Evolutionary conservation across 106 monocot genomes (phyloP).

Genomic region (Platanthera guangdongensis): DNA sequence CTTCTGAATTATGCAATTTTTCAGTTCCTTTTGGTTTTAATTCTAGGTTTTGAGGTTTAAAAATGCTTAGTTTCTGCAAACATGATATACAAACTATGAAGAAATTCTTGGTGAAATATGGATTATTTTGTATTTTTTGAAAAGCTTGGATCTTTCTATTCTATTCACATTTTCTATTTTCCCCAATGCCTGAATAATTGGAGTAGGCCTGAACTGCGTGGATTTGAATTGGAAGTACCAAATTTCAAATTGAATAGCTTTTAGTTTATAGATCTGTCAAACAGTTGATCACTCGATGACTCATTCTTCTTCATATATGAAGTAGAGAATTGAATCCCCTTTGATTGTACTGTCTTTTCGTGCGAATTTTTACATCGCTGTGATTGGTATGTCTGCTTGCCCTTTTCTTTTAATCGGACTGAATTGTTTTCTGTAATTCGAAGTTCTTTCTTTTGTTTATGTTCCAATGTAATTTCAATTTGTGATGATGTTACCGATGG

Average conservation of each 20-base stretch:
- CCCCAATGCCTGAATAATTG: neutral
- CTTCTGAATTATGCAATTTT: neutral
- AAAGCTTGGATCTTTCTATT: neutral
- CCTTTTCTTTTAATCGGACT: neutral
- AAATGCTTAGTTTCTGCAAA: neutral
- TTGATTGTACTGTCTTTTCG: neutral
- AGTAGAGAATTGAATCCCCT: neutral
- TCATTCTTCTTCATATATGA: neutral
- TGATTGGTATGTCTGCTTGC: neutral
- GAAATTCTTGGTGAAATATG: neutral
- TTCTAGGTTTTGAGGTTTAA: neutral
- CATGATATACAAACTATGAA: neutral
- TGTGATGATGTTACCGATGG: neutral
- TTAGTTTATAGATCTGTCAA: neutral
- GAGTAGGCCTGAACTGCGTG: neutral
- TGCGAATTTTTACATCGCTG: neutral
- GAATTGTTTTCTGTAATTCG: neutral
- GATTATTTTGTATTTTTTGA: neutral
- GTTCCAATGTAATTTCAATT: neutral
- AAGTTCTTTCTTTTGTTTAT: neutral
- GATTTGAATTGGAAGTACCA: neutral
- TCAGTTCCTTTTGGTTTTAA: neutral
- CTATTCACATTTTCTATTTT: neutral
- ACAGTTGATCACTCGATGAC: neutral
- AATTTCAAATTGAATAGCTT: neutral